Evolutionary conservation across 192 early-diverging fungal species (phyloP).

Genomic region (Neocallimastix lanati): DNA sequence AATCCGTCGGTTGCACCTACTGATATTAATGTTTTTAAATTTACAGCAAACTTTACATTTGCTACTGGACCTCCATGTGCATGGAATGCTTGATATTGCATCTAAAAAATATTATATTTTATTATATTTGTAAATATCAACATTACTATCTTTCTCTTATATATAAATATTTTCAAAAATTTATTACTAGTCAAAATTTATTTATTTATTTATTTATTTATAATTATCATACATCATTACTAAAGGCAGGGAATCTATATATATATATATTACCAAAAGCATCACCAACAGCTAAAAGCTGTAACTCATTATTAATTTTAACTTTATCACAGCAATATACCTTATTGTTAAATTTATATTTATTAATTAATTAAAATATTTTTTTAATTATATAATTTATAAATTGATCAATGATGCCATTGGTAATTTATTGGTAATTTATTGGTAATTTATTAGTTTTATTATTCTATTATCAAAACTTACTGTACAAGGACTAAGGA

Average conservation of each 20-base stretch:
- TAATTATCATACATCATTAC: not conserved
- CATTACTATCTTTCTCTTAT: no score
- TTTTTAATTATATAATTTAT: no score
- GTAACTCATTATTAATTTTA: not conserved
- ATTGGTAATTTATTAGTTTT: no score
- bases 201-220: no score
- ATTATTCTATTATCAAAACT: no score
- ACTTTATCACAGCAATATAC: not conserved
- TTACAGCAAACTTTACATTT: not conserved
- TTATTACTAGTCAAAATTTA: no score
- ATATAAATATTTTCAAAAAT: no score
- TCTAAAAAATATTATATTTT: not conserved
- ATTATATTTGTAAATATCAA: no score
- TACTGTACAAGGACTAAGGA: not conserved
- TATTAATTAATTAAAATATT: no score
- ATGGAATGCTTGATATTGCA: not conserved
- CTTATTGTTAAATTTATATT: no score
- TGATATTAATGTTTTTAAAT: not conserved
- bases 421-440: no score
- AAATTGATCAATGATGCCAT: no score
- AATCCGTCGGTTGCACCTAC: not conserved
- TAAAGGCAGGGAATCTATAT: not conserved
- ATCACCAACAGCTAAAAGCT: not conserved
- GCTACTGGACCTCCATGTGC: not conserved
- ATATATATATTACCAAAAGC: not conserved